A percentile compares a stretch with the other conserved stretches of the same genome.
These are phyloP conservation scores for Epichloe sylvatica DNA, from an alignment of 2,329 filamentous ascomycete species.

Conservation along the genomic window DNA sequence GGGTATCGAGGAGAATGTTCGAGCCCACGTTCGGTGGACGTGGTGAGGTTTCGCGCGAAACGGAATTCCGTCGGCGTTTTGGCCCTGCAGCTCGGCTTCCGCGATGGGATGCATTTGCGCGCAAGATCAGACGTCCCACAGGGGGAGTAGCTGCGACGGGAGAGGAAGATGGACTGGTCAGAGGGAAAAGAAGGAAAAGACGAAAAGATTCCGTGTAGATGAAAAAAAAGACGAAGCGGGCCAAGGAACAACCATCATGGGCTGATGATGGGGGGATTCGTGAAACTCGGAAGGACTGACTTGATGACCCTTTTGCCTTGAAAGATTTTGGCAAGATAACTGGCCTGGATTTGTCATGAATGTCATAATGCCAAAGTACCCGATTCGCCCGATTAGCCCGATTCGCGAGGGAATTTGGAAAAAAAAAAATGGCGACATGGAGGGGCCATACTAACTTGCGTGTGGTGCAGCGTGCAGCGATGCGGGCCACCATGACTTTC, in stretches of 20 bases:
- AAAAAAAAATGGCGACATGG: neutral
- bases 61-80: conserved; percentile 34
- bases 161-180: neutral
- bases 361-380: neutral
- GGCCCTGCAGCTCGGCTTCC: conserved; percentile 19
- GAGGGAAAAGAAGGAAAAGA: neutral
- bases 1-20: conserved; percentile 76
- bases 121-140: neutral
- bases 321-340: neutral
- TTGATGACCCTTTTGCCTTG: neutral
- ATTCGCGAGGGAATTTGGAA: neutral
- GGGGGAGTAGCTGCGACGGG: neutral
- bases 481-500: neutral
- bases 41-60: conserved; percentile 65
- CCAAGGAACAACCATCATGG: neutral
- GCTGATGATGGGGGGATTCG: no score
- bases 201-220: no score
- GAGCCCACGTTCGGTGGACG: conserved; percentile 84
- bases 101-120: conserved; percentile 23
- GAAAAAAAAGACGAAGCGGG: neutral
- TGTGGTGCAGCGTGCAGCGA: neutral
- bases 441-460: neutral
- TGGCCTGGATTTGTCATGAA: neutral
- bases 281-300: no score
- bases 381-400: neutral